Evolutionary conservation across 768 basidiomycete species (phyloP).

Genomic region (Tricholoma bakamatsutake): DNA sequence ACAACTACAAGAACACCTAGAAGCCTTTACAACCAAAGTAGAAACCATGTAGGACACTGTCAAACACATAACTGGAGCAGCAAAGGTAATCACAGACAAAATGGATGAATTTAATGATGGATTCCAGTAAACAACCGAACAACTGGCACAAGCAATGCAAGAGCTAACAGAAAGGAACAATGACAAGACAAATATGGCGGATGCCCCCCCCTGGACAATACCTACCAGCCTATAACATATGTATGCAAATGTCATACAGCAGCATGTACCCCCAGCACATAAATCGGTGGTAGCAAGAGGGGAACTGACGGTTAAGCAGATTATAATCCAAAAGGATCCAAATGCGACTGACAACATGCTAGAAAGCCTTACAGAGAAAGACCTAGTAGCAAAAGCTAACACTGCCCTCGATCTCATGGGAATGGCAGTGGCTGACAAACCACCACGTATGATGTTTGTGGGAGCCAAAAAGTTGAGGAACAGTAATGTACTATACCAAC

Average conservation of each 20-base stretch:
- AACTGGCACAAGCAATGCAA: not conserved
- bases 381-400: not conserved
- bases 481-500: not conserved
- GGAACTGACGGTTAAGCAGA: no score
- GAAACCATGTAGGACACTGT: not conserved
- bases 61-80: not conserved
- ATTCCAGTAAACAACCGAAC: not conserved
- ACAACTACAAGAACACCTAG: not conserved
- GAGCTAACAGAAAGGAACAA: not conserved
- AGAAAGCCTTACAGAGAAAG: not conserved
- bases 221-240: not conserved
- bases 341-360: not conserved
- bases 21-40: not conserved
- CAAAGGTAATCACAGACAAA: not conserved
- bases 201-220: not conserved
- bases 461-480: not conserved
- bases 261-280: not conserved
- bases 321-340: not conserved
- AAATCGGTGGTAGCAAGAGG: not conserved
- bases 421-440: no score
- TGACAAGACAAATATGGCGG: no score
- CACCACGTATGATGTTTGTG: no score
- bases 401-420: no score
- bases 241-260: not conserved
- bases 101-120: not conserved